Evolutionary conservation across 257 asterid genomes (phyloP).

Genomic region (Fraxinus anomala): DNA sequence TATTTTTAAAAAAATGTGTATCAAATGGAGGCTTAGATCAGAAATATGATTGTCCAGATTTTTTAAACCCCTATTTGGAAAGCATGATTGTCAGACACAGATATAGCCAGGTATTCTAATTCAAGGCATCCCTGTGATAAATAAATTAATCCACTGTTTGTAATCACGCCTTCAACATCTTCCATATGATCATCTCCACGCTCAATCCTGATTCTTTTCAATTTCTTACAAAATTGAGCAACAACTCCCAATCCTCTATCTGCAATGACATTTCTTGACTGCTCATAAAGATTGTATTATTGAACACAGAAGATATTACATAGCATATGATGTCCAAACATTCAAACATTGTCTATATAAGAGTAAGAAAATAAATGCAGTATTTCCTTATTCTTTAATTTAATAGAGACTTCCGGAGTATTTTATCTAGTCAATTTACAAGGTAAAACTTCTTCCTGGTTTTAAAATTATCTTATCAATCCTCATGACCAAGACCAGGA

Average conservation of each 20-base stretch:
- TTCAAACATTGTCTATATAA: not conserved
- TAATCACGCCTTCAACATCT: constrained; percentile 54
- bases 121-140: constrained; percentile 54
- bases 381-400: too few relatives aligned
- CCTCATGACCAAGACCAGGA: too few relatives aligned
- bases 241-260: constrained; percentile 83
- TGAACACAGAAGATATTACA: not conserved
- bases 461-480: too few relatives aligned
- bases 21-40: too few relatives aligned
- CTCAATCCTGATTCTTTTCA: constrained; percentile 53
- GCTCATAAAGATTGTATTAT: constrained; percentile 25
- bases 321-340: not conserved
- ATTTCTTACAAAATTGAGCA: constrained; percentile 53
- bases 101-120: constrained; percentile 48
- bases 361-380: not conserved
- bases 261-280: constrained; percentile 82
- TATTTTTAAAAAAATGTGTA: too few relatives aligned
- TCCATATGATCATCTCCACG: constrained; percentile 57
- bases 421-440: too few relatives aligned
- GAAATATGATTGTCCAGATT: too few relatives aligned
- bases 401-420: not conserved
- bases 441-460: too few relatives aligned
- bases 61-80: too few relatives aligned
- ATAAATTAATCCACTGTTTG: constrained; percentile 52
- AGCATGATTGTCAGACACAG: constrained; percentile 24